Evolutionary conservation across 805 yeast species (phyloP).

Genomic region (Lachancea thermotolerans): DNA sequence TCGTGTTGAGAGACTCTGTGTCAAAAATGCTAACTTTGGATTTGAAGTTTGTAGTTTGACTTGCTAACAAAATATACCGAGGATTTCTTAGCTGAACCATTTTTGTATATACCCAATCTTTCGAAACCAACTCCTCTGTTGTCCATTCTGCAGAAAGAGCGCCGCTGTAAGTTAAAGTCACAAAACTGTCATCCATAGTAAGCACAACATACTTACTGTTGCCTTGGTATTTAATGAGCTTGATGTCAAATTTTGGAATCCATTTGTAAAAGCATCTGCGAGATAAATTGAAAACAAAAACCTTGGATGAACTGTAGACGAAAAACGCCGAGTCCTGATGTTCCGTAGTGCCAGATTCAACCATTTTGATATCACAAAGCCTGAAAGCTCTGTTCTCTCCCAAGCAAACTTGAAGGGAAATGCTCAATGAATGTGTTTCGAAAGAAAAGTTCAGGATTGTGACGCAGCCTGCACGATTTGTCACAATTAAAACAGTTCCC

Average conservation of each 20-base stretch:
- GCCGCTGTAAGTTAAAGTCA: not conserved
- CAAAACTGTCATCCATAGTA: not conserved
- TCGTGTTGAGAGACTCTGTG: not conserved
- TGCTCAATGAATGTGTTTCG: no score
- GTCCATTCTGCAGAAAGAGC: not conserved
- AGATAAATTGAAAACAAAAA: not conserved
- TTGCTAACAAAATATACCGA: not conserved
- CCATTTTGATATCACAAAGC: not conserved
- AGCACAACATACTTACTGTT: not conserved
- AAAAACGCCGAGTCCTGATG: not conserved
- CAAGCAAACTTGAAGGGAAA: no score
- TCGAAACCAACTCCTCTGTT: not conserved
- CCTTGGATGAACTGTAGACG: not conserved
- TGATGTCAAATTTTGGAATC: not conserved
- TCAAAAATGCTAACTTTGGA: not conserved
- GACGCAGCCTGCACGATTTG: not conserved
- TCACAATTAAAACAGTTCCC: not conserved
- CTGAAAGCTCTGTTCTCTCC: no score
- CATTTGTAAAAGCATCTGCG: not conserved
- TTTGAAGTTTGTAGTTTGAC: not conserved
- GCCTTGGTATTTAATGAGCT: not conserved
- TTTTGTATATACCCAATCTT: not conserved
- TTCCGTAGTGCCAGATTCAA: not conserved
- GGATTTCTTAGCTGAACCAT: constrained; percentile 1
- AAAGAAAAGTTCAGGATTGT: not conserved